Conservation (phyloP, 1,139 yeast genomes). For the Magnusiomyces tetraspermus region DNA sequence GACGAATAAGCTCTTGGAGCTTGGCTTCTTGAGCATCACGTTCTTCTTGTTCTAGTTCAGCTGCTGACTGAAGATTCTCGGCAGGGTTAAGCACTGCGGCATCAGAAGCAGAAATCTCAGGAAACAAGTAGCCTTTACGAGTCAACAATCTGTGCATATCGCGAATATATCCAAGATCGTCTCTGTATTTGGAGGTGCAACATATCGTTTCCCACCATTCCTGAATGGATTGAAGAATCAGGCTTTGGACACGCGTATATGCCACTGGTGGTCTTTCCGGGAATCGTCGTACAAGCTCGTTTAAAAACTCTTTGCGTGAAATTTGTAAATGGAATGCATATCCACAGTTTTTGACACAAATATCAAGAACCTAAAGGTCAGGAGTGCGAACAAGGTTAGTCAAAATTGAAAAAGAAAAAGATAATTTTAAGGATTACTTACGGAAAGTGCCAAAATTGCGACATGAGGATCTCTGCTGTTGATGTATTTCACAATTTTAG, state of each 20-base stretch:
- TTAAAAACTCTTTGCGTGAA: constrained; percentile 86
- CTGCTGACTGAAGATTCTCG: constrained; percentile 78
- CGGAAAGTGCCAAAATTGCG: constrained; percentile 45
- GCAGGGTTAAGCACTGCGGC: constrained; percentile 91
- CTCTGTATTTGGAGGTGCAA: constrained; percentile 79
- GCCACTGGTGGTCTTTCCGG: constrained; percentile 92
- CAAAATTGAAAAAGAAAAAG: constrained; percentile 20
- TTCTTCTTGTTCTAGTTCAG: constrained; percentile 88
- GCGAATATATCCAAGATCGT: constrained; percentile 81
- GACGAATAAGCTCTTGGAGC: constrained; percentile 84
- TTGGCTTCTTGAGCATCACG: constrained; percentile 89
- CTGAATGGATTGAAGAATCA: constrained; percentile 82
- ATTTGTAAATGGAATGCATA: constrained; percentile 94
- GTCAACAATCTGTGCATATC: constrained; percentile 90
- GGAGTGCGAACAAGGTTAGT: neutral
- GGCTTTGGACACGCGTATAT: constrained; percentile 71
- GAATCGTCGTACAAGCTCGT: constrained; percentile 83
- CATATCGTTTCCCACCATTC: constrained; percentile 98
- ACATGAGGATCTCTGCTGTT: constrained; percentile 80
- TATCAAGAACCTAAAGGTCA: constrained; percentile 53
- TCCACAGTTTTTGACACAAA: constrained; percentile 93
- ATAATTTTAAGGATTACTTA: constrained; percentile 16
- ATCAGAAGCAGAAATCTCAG: constrained; percentile 82
- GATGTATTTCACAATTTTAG: constrained; percentile 75
- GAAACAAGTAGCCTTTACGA: constrained; percentile 85